These are phyloP conservation scores for Cyclotella sp. DNA, from an alignment of 108 stramenopile species.

Conservation along the genomic window DNA sequence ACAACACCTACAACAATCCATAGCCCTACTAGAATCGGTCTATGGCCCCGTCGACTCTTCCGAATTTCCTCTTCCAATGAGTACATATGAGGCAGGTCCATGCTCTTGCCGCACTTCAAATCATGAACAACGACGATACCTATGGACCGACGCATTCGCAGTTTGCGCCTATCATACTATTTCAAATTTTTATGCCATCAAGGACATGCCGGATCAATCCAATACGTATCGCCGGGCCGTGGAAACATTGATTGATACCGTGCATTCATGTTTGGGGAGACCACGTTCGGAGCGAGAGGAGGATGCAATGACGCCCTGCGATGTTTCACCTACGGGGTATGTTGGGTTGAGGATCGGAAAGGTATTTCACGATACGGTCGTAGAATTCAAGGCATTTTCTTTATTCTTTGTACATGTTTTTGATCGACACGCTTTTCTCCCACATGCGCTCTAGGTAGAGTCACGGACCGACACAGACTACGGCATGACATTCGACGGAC, in stretches of 20 bases:
- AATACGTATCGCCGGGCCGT: not conserved
- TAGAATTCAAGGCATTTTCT: not conserved
- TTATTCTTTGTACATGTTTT: not conserved
- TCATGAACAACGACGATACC: not conserved
- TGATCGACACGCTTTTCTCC: not conserved
- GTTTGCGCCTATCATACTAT: constrained; percentile 8
- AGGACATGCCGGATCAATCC: not conserved
- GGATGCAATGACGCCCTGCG: constrained; percentile 7
- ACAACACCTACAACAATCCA: not conserved
- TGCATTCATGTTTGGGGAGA: constrained; percentile 17
- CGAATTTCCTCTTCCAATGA: constrained; percentile 15
- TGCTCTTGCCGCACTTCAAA: not conserved
- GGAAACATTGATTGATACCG: constrained; percentile 7
- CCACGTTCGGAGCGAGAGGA: constrained; percentile 5
- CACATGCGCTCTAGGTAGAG: constrained; percentile 5
- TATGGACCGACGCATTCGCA: constrained; percentile 16
- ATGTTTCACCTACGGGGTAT: constrained; percentile 21
- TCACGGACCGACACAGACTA: constrained; percentile 20
- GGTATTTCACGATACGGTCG: not conserved
- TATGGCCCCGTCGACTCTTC: not conserved
- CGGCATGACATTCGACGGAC: constrained; percentile 30
- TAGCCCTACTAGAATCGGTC: constrained; percentile 1
- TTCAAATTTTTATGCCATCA: not conserved
- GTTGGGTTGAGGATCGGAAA: constrained; percentile 36
- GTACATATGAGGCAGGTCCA: not conserved